Conservation (phyloP, 495 filamentous ascomycete species). For the Aspergillus carlsbadensis region DNA sequence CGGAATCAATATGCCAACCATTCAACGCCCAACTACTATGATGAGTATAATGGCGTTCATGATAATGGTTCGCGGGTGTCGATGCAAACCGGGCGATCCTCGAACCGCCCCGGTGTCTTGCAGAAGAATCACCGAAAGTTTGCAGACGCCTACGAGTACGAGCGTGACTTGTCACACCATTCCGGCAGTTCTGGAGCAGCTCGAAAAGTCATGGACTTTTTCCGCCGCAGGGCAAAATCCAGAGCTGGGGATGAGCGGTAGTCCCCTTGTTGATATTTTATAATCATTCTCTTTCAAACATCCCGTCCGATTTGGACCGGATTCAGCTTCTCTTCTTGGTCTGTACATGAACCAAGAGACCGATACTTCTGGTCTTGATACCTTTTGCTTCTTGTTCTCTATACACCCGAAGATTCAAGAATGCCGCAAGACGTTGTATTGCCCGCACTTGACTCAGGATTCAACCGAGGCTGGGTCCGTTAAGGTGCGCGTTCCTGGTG, state of each 20-base stretch:
- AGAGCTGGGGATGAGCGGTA: conserved; percentile 59
- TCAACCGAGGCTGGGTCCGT: conserved; percentile 16
- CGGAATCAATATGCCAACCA: conserved; percentile 37
- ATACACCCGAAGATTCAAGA: conserved; percentile 13
- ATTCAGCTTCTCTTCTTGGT: conserved; percentile 5
- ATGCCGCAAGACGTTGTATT: conserved; percentile 12
- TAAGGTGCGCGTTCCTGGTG: conserved; percentile 18
- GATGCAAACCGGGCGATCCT: conserved; percentile 43
- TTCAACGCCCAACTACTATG: conserved; percentile 47
- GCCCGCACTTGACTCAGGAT: conserved; percentile 6
- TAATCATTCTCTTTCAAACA: conserved; percentile 6
- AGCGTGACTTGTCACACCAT: conserved; percentile 62
- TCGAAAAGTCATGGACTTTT: conserved; percentile 96
- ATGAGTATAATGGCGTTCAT: conserved; percentile 39
- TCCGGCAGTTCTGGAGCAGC: conserved; percentile 82
- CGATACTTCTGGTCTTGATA: conserved; percentile 13
- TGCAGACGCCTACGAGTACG: conserved; percentile 83
- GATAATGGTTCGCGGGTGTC: conserved; percentile 44
- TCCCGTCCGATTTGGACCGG: conserved; percentile 1
- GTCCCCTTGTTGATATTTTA: conserved; percentile 12
- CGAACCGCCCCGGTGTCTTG: conserved; percentile 55
- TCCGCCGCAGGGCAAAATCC: conserved; percentile 80
- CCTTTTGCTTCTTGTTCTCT: conserved; percentile 11
- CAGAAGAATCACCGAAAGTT: conserved; percentile 86
- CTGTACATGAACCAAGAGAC: conserved; percentile 14